Conservation (phyloP, 202 grass and related monocot species). For the Elaeis oleifera region DNA sequence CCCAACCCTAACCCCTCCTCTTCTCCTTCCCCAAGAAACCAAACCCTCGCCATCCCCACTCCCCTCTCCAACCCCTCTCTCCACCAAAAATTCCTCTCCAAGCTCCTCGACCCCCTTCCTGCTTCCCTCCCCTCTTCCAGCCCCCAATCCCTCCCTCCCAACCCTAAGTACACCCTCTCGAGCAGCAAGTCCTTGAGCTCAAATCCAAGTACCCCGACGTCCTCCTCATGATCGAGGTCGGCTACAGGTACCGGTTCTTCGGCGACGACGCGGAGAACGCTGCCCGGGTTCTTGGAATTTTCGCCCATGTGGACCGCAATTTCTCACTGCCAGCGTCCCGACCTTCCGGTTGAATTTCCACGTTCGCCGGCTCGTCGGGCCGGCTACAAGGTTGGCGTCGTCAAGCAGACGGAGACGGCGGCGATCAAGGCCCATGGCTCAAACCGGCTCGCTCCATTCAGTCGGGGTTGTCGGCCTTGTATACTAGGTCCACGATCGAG, state of each 20-base stretch:
- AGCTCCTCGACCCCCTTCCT: conserved; percentile 43
- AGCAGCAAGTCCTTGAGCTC: conserved; percentile 75
- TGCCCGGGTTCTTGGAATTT: conserved; percentile 58
- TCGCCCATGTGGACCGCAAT: conserved; percentile 68
- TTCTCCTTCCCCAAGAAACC: conserved; percentile 29
- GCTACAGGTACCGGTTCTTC: conserved; percentile 80
- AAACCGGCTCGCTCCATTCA: conserved; percentile 45
- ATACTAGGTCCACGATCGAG: conserved; percentile 87
- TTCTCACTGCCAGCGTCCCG: conserved; percentile 71
- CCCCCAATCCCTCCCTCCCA: conserved; percentile 6
- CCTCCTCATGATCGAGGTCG: conserved; percentile 84
- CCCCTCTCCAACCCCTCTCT: conserved; percentile 15
- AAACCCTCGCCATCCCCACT: conserved; percentile 13
- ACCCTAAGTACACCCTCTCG: conserved; percentile 56
- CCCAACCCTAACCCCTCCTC: conserved; percentile 49
- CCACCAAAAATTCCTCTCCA: conserved; percentile 42
- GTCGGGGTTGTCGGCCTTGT: conserved; percentile 59
- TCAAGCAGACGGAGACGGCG: conserved; percentile 89
- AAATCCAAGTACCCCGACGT: conserved; percentile 64
- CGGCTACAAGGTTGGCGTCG: conserved; percentile 81
- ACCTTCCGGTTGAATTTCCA: conserved; percentile 78
- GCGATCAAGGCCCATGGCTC: conserved; percentile 64
- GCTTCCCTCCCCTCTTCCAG: conserved; percentile 3
- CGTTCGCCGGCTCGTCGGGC: conserved; percentile 67
- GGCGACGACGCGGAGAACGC: conserved; percentile 60